Percentiles rank a stretch among this genome's conserved stretches.
Evolutionary conservation across 805 yeast species (phyloP).

Genomic region (Lachancea lanzarotensis): DNA sequence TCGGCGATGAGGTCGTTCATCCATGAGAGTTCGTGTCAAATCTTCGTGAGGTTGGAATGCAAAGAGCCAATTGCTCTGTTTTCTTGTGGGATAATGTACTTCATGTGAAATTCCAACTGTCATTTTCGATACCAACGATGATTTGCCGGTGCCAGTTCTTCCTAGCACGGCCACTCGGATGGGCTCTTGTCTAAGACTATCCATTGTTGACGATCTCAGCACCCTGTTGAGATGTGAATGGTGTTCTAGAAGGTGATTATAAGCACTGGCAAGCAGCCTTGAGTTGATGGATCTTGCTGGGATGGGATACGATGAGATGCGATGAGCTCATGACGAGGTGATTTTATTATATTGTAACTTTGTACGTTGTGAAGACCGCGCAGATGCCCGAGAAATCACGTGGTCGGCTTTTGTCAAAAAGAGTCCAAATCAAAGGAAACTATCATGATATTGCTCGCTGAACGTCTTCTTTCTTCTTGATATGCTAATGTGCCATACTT

Average conservation of each 20-base stretch:
- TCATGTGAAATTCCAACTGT: slow-evolving; percentile 48
- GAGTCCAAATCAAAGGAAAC: no score
- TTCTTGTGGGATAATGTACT: slow-evolving; percentile 69
- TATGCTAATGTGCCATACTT: no score
- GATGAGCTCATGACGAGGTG: not conserved
- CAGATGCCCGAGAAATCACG: no score
- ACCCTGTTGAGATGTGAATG: not conserved
- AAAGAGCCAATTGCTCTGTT: slow-evolving; percentile 51
- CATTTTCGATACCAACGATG: slow-evolving; percentile 47
- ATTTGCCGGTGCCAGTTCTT: slow-evolving; percentile 53
- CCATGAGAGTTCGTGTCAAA: slow-evolving; percentile 39
- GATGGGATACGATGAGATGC: not conserved
- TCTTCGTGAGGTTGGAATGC: slow-evolving; percentile 42
- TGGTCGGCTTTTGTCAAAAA: no score
- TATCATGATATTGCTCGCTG: no score
- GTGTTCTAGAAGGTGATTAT: no score
- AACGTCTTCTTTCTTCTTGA: no score
- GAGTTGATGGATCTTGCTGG: not conserved
- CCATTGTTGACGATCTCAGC: slow-evolving; percentile 1
- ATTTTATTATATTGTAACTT: not conserved
- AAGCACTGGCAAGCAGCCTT: not conserved
- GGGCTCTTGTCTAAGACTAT: slow-evolving; percentile 34
- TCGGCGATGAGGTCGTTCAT: slow-evolving; percentile 40
- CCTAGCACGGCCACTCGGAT: slow-evolving; percentile 57
- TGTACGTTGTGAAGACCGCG: no score